Evolutionary conservation across 306 rosid species (phyloP).

Genomic region (Coriaria nepalensis): DNA sequence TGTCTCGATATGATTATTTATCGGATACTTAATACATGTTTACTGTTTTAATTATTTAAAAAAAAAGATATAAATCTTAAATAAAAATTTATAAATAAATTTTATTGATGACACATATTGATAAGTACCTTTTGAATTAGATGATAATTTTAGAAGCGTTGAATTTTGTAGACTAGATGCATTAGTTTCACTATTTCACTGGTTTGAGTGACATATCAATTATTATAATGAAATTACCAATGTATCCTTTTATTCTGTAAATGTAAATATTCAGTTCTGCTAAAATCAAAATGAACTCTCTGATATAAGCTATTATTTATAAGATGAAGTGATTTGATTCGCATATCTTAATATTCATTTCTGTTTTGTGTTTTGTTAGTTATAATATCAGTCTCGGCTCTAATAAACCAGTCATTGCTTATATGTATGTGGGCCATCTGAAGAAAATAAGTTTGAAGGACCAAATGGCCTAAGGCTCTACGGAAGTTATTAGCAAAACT

Average conservation of each 20-base stretch:
- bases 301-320: no score
- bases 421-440: slow-evolving; percentile 75
- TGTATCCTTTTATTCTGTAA: no score
- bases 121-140: slow-evolving; percentile 25
- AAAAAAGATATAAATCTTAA: no score
- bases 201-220: no score
- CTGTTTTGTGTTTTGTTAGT: slow-evolving; percentile 15
- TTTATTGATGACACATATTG: slow-evolving; percentile 94
- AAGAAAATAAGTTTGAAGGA: slow-evolving; percentile 76
- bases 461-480: slow-evolving; percentile 80
- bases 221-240: no score
- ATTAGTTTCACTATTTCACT: no score
- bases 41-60: no score
- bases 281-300: no score
- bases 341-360: slow-evolving; percentile 1
- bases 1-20: no score
- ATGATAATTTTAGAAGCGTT: not conserved
- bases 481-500: slow-evolving; percentile 94
- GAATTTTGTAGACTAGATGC: not conserved
- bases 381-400: not conserved
- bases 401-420: slow-evolving; percentile 16
- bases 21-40: no score
- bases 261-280: no score
- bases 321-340: not conserved
- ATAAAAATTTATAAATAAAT: slow-evolving; percentile 72